phyloP scores from a whole-genome alignment of 1,284 basidiomycete genomes.

The Puccinia novopanici region DNA sequence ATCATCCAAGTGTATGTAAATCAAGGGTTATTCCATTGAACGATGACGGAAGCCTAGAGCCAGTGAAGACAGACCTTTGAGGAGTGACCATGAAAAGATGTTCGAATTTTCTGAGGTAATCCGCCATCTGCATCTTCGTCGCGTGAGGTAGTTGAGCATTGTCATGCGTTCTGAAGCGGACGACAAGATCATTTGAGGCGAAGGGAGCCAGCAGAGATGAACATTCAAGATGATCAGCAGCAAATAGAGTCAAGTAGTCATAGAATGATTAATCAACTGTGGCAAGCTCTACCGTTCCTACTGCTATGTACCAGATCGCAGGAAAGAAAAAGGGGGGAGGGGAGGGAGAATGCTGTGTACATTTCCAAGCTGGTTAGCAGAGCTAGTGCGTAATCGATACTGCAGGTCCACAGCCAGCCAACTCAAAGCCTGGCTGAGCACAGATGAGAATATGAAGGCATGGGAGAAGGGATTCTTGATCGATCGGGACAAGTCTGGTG shows the following conservation, averaged over 20 bases:
- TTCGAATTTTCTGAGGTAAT: constrained; percentile 55
- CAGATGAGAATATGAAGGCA: neutral
- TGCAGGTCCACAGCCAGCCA: too few species aligned
- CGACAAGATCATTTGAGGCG: neutral
- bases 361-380: neutral
- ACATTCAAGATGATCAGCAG: constrained; percentile 6
- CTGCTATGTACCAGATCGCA: too few species aligned
- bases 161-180: constrained; percentile 34
- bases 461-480: too few species aligned
- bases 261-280: too few species aligned
- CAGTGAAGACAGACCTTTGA: constrained; percentile 64
- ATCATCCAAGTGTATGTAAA: neutral
- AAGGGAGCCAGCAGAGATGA: neutral
- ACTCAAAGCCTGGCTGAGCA: too few species aligned
- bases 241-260: neutral
- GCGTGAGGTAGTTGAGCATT: constrained; percentile 46
- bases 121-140: too few species aligned
- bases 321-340: too few species aligned
- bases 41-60: neutral
- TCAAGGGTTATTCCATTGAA: neutral
- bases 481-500: too few species aligned
- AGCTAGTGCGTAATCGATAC: neutral
- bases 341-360: too few species aligned
- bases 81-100: constrained; percentile 75
- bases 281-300: too few species aligned